Evolutionary conservation across 2,329 filamentous ascomycete genomes (phyloP).

Genomic region (Talaromyces sp.): DNA sequence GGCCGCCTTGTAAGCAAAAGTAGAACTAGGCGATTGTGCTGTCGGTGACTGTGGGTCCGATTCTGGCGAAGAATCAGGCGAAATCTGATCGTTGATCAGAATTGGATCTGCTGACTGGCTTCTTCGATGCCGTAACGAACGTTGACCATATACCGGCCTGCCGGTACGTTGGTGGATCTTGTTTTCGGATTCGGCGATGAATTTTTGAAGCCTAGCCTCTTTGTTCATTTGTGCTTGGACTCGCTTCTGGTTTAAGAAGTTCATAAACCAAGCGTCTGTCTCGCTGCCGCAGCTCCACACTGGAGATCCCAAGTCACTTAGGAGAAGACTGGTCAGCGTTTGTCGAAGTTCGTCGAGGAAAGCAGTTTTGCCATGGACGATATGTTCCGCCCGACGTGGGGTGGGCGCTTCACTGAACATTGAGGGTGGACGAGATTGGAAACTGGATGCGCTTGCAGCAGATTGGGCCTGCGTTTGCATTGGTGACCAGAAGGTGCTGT

Average conservation of each 20-base stretch:
- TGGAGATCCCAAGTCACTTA: slow-evolving; percentile 83
- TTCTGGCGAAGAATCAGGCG: neutral
- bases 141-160: slow-evolving; percentile 13
- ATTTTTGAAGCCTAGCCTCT: slow-evolving; percentile 32
- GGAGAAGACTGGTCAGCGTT: slow-evolving; percentile 72
- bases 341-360: slow-evolving; percentile 75
- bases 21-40: slow-evolving; percentile 15
- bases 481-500: slow-evolving; percentile 83
- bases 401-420: slow-evolving; percentile 35
- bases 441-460: slow-evolving; percentile 58
- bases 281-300: slow-evolving; percentile 88
- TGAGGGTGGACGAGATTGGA: slow-evolving; percentile 41
- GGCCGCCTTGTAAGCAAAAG: slow-evolving; percentile 73
- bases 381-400: slow-evolving; percentile 30
- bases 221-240: slow-evolving; percentile 36
- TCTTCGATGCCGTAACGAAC: slow-evolving; percentile 20
- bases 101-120: slow-evolving; percentile 29
- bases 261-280: slow-evolving; percentile 79
- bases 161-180: slow-evolving; percentile 22
- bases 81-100: neutral
- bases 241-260: slow-evolving; percentile 47
- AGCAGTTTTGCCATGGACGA: slow-evolving; percentile 63
- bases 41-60: slow-evolving; percentile 21
- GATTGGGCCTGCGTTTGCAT: slow-evolving; percentile 65
- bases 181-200: slow-evolving; percentile 33